phyloP scores from a whole-genome alignment of 2,329 filamentous ascomycete genomes.

The Emericellopsis cladophorae region DNA sequence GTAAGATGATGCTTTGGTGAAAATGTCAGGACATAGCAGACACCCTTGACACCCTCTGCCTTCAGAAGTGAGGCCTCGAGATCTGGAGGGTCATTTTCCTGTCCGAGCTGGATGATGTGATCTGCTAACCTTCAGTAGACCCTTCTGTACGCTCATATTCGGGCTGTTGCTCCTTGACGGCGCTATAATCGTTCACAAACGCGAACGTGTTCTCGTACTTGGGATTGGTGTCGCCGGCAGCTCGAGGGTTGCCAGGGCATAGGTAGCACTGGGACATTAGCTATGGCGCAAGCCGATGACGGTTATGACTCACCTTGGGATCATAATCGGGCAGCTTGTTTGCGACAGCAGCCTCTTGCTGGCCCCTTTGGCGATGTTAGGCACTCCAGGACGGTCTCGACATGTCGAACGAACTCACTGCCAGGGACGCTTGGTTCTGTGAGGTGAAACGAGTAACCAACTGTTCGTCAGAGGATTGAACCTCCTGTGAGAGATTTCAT shows the following conservation, averaged over 20 bases:
- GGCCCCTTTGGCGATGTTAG: constrained; percentile 42
- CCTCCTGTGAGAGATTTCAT: constrained; percentile 93
- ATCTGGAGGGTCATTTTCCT: constrained; percentile 28
- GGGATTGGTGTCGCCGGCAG: constrained; percentile 77
- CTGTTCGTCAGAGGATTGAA: constrained; percentile 85
- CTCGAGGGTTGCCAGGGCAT: constrained; percentile 82
- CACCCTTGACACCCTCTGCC: constrained; percentile 79
- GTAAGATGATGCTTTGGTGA: constrained; percentile 83
- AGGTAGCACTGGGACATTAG: constrained; percentile 63
- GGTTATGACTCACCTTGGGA: constrained; percentile 36
- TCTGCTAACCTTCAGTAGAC: background rate
- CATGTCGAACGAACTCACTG: constrained; percentile 50
- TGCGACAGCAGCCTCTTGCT: constrained; percentile 60
- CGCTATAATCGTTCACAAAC: constrained; percentile 96
- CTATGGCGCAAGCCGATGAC: background rate
- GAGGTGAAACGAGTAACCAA: constrained; percentile 90
- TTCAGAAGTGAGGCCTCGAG: constrained; percentile 65
- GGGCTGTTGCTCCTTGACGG: constrained; percentile 85
- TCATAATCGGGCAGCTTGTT: constrained; percentile 70
- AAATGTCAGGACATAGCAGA: constrained; percentile 96
- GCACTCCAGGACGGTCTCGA: background rate
- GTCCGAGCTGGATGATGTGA: background rate
- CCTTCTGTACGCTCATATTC: constrained; percentile 44
- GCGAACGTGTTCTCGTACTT: constrained; percentile 79
- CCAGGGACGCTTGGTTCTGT: constrained; percentile 94